phyloP scores from a whole-genome alignment of 1,284 basidiomycete species.

The Pyrrhoderma lamaoense region DNA sequence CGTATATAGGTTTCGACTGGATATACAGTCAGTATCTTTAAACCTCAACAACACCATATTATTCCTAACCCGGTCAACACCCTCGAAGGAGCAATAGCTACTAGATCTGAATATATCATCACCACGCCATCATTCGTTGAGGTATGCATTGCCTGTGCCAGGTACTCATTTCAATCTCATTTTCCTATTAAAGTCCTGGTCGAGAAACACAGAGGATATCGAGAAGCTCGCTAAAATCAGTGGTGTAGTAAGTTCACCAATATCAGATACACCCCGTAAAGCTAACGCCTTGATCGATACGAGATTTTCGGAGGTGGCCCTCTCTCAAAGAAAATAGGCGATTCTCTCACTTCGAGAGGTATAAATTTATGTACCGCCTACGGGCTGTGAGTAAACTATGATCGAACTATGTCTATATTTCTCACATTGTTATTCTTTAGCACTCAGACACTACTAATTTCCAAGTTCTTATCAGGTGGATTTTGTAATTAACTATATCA shows the following conservation, averaged over 20 bases:
- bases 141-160: conserved; percentile 18
- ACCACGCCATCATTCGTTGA: conserved; percentile 27
- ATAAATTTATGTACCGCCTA: conserved; percentile 23
- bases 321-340: conserved; percentile 24
- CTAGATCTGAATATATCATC: conserved; percentile 21
- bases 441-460: conserved; percentile 11
- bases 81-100: conserved; percentile 20
- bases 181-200: conserved; percentile 2
- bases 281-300: not conserved
- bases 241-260: not conserved
- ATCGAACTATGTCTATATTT: conserved; percentile 10
- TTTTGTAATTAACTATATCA: not conserved
- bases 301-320: conserved; percentile 28
- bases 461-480: conserved; percentile 18
- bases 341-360: conserved; percentile 22
- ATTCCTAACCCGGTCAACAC: conserved; percentile 25
- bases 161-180: not conserved
- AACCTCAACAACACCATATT: conserved; percentile 21
- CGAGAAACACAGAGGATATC: not conserved
- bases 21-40: conserved; percentile 23
- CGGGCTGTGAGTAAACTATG: conserved; percentile 21
- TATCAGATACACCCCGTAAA: conserved; percentile 14
- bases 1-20: conserved; percentile 24
- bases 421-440: conserved; percentile 17
- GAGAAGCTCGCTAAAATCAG: not conserved